phyloP scores from a whole-genome alignment of 176 grass and related monocot species.

The Carex kokanica region DNA sequence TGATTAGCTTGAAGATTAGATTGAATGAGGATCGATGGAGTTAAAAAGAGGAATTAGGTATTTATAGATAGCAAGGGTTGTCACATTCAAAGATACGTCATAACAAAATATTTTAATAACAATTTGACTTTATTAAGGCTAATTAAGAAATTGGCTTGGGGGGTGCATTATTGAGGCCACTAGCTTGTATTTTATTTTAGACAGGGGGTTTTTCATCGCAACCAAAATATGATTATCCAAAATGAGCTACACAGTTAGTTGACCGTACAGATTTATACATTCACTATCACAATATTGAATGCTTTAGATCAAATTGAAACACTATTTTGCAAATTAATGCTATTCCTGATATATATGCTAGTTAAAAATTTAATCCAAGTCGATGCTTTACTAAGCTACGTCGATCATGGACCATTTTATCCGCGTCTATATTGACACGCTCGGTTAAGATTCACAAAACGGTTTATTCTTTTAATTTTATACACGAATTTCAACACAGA shows the following conservation, averaged over 20 bases:
- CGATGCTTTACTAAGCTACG: background rate
- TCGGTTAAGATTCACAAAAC: too few relatives aligned
- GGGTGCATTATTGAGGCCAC: background rate
- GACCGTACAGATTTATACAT: background rate
- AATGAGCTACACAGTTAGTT: background rate
- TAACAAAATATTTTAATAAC: background rate
- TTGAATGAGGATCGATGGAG: constrained; percentile 17
- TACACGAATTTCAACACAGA: too few relatives aligned
- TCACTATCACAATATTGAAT: background rate
- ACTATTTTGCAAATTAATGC: background rate
- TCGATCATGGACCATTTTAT: too few relatives aligned
- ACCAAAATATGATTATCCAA: background rate
- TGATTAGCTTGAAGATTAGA: constrained; percentile 19
- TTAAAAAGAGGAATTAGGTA: background rate
- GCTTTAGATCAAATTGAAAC: background rate
- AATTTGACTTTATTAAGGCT: constrained; percentile 7
- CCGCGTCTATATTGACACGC: too few relatives aligned
- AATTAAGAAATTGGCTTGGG: background rate
- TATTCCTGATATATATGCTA: background rate
- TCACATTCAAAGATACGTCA: background rate
- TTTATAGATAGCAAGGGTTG: background rate
- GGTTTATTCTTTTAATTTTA: too few relatives aligned
- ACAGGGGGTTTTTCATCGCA: too few relatives aligned
- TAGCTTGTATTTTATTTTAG: background rate
- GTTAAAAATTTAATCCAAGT: background rate